Conservation (phyloP, 2,329 filamentous ascomycete species). For the Akanthomyces uredinophilus region DNA sequence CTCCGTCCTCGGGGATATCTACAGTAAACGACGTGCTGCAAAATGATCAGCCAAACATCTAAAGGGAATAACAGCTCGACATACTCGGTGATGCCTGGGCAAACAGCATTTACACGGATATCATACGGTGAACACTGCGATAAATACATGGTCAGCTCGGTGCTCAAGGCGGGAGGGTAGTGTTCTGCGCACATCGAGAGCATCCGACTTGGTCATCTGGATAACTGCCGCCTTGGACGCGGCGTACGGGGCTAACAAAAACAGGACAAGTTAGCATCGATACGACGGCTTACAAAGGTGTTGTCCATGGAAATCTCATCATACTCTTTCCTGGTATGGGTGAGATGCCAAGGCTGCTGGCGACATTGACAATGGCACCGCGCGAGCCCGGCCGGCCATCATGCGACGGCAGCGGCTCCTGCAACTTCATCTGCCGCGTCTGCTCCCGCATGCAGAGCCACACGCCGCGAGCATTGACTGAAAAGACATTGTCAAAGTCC, state of each 20-base stretch:
- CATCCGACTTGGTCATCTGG: slow-evolving; percentile 41
- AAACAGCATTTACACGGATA: slow-evolving; percentile 42
- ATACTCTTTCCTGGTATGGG: slow-evolving; percentile 36
- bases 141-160: background rate
- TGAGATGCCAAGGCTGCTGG: slow-evolving; percentile 38
- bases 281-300: too few relatives aligned
- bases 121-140: slow-evolving; percentile 38
- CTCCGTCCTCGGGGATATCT: slow-evolving; percentile 30
- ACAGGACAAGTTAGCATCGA: background rate
- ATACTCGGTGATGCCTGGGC: slow-evolving; percentile 40
- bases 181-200: slow-evolving; percentile 36
- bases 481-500: slow-evolving; percentile 39
- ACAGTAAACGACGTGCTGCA: slow-evolving; percentile 38
- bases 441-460: slow-evolving; percentile 42
- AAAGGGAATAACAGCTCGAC: background rate
- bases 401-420: slow-evolving; percentile 37
- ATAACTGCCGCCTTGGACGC: slow-evolving; percentile 42
- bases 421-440: slow-evolving; percentile 37
- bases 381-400: slow-evolving; percentile 37
- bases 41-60: background rate
- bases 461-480: slow-evolving; percentile 38
- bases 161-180: background rate
- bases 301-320: too few relatives aligned
- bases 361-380: slow-evolving; percentile 42
- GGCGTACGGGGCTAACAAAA: slow-evolving; percentile 36